Percentiles rank a stretch among this genome's conserved stretches.
Evolutionary conservation across 2,329 filamentous ascomycete genomes (phyloP).

Genomic region (Rutstroemia sydowiana): DNA sequence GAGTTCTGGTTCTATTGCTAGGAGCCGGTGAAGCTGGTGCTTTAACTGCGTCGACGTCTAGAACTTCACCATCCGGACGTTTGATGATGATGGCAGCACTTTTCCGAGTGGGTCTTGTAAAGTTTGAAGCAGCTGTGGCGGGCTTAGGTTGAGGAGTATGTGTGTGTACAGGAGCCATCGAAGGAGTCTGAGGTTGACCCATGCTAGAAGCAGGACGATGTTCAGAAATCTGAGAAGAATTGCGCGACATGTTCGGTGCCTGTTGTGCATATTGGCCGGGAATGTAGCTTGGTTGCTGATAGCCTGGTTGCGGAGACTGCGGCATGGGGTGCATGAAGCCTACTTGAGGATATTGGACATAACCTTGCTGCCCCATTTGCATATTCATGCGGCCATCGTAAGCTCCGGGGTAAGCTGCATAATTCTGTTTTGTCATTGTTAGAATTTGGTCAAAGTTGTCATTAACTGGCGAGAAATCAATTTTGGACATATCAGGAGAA

Average conservation of each 20-base stretch:
- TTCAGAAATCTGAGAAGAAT: constrained; percentile 71
- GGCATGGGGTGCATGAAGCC: constrained; percentile 40
- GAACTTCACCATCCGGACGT: constrained; percentile 51
- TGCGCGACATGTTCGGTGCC: constrained; percentile 71
- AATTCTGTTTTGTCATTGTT: constrained; percentile 49
- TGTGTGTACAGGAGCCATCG: constrained; percentile 22
- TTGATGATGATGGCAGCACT: too few species aligned
- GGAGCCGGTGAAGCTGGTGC: constrained; percentile 53
- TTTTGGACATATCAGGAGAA: constrained; percentile 15
- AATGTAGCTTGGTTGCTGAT: constrained; percentile 35
- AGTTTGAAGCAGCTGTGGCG: too few species aligned
- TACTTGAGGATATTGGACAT: constrained; percentile 38
- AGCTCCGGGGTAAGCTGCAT: constrained; percentile 46
- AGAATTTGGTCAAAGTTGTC: constrained; percentile 58
- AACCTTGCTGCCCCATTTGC: constrained; percentile 34
- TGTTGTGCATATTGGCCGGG: constrained; percentile 35
- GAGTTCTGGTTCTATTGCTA: constrained; percentile 49
- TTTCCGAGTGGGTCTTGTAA: too few species aligned
- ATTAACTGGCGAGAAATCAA: constrained; percentile 62
- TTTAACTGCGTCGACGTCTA: constrained; percentile 61
- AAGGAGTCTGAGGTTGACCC: constrained; percentile 30
- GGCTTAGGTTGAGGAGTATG: too few species aligned
- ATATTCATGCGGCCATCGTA: constrained; percentile 38
- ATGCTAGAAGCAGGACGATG: constrained; percentile 40
- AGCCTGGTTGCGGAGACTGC: constrained; percentile 41